Conservation (phyloP, 2,329 filamentous ascomycete genomes). For the Atkinsonella texensis region DNA sequence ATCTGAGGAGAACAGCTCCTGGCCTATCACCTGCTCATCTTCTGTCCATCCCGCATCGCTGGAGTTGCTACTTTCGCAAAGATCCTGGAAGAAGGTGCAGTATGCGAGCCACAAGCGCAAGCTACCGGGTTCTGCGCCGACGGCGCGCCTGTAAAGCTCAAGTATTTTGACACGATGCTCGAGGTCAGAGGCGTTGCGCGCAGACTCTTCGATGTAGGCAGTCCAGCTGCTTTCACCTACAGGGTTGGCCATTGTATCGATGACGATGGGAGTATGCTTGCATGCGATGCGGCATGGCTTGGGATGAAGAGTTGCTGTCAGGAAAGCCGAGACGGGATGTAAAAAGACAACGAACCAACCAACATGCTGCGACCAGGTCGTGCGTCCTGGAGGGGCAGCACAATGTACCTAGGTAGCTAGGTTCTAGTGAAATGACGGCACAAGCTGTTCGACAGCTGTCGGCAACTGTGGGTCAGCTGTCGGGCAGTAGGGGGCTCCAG, state of each 20-base stretch:
- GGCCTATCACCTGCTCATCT: slow-evolving; percentile 57
- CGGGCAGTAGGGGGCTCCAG: neutral
- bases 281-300: neutral
- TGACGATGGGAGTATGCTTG: slow-evolving; percentile 2
- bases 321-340: neutral
- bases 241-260: slow-evolving; percentile 36
- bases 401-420: neutral
- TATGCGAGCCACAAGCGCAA: slow-evolving; percentile 65
- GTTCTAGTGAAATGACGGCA: neutral
- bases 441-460: neutral
- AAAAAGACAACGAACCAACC: neutral
- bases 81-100: slow-evolving; percentile 64
- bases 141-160: slow-evolving; percentile 60
- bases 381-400: neutral
- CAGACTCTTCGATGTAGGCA: slow-evolving; percentile 64
- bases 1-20: slow-evolving; percentile 60
- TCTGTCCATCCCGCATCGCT: slow-evolving; percentile 43
- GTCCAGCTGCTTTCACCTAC: slow-evolving; percentile 69
- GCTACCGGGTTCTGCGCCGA: slow-evolving; percentile 60
- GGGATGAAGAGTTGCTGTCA: neutral
- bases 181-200: slow-evolving; percentile 44
- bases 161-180: slow-evolving; percentile 58
- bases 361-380: neutral
- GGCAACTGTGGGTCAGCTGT: neutral
- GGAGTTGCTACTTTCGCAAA: slow-evolving; percentile 52